Base-by-base conservation (phyloP, 1,284 basidiomycete species). In the Ustilago trichophora region DNA sequence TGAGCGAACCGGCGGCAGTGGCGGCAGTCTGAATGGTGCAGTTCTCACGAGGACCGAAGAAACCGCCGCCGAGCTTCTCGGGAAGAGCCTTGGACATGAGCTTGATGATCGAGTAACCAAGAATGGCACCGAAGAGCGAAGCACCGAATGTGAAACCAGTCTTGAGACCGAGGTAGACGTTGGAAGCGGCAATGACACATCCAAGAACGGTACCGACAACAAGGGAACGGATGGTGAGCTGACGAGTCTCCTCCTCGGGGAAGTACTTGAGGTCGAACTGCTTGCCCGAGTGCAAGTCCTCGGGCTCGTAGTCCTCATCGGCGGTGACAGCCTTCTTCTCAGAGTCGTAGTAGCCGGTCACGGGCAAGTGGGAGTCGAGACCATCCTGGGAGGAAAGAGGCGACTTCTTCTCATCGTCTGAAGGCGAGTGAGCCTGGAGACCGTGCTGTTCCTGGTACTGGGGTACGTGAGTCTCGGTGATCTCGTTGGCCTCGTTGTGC, bases 31-130 rank as follows among this genome's bases (percentile, higher is more conserved):
- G 75, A 16, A 77, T 55, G 11, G 73, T 76, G 38, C 86, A 87
- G 79, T 89, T 89, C 77, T 89, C 88, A 78, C 87, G 87, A 22
- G 88, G 88, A 32, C 88, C 88, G 72, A 89, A 89, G 59, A 85
- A 82, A 12, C 87, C 88, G 33, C 87, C 87, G 25, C 87, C 83
- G 41, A 87, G 71, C 51, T 83, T 82, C 53, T 84, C 83, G 7
- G 85, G 87, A 29, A 86, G 67, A 2, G 84, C 78, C 48, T 82
- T 85, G 15, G 86, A 86, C 21, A 89, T 65, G 3, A 87, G 83
- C 72, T 89, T 89, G 62, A 89, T 82, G 69, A 88, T 87, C 22
- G 86, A 87, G 76, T 86, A 88, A 66, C 88, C 88, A 70, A 88
- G 87, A 54, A 89, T 87, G 73, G 84, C 84, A 59, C 87, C 88